Evolutionary conservation across 352 stramenopile species (phyloP).

Genomic region (Globisporangium nagaii): DNA sequence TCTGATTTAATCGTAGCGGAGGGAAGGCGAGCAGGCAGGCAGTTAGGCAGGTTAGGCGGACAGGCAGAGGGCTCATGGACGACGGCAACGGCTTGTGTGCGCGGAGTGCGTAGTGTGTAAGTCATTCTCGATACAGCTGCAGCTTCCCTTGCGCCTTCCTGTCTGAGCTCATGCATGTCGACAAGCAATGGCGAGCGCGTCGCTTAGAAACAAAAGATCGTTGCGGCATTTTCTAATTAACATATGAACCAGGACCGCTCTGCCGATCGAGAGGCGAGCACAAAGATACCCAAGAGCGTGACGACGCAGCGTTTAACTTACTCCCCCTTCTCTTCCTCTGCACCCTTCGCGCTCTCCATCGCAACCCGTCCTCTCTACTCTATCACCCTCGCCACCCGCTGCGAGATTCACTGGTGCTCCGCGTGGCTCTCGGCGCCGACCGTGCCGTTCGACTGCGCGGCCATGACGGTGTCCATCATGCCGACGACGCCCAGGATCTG

Average conservation of each 20-base stretch:
- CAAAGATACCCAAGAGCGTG: not conserved
- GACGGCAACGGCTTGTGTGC: too few species aligned
- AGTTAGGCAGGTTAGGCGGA: not conserved
- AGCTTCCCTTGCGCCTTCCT: not conserved
- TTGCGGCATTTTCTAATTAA: constrained; percentile 12
- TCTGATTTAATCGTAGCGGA: constrained; percentile 1
- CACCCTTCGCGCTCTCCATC: not conserved
- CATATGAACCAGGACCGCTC: not conserved
- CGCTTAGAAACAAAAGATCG: constrained; percentile 3
- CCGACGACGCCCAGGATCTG: constrained; percentile 82
- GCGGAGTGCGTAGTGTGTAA: not conserved
- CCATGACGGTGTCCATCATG: constrained; percentile 89
- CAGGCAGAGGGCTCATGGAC: too few species aligned
- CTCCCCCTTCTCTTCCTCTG: not conserved
- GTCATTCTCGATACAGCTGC: constrained; percentile 7
- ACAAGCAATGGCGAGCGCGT: too few species aligned
- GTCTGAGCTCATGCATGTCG: too few species aligned
- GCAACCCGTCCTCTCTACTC: constrained; percentile 6
- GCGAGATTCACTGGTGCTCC: constrained; percentile 13
- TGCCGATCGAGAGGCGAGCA: not conserved
- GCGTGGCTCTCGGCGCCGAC: constrained; percentile 17
- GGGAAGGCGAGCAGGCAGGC: not conserved
- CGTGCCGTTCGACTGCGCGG: constrained; percentile 67
- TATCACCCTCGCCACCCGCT: not conserved
- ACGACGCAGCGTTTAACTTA: constrained; percentile 6